Base-by-base conservation (phyloP, 1,139 yeast genomes). In the Yamadazyma triangularis region DNA sequence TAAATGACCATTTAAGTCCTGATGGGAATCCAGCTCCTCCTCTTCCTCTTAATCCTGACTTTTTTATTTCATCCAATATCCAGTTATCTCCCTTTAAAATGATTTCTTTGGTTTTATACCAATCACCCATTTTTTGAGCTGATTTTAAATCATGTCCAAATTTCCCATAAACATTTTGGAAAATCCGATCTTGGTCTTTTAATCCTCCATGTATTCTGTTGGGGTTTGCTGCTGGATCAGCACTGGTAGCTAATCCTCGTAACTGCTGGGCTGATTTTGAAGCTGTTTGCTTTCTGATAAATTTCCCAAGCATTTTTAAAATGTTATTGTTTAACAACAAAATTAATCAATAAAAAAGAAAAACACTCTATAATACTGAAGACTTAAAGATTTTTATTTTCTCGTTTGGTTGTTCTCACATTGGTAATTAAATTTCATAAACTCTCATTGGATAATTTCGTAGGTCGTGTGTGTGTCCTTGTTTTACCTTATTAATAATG, bases 21-120 rank as follows among this genome's bases (percentile, higher is more conserved):
- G 88, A 77, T 31, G 95, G 95, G 70, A 85, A 85, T 15, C 95
- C 95, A 27, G 95, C 95, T 50, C 95, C 95, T 39, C 95, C 95
- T 63, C 95, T 79, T 35, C 95, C 95, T 59, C 95, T 77, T 44
- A 85, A 70, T 13, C 94, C 94, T 8, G 89, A 79, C 51, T 78
- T 75, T 58, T 85, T 85, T 69, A 83, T 78, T 60, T 85, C 93
- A 50, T 80, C 85, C 50, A 84, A 84, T 54, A 84, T 83, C 95
- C 95, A 85, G 40, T 76, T 75, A 56, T 85, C 89, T 32, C 95
- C 95, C 59, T 85, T 85, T 41, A 77, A 64, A 28, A 85, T 56
- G 45, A 85, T 77, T 61, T 85, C 95, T 61, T 85, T 85, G 48
- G 94, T 85, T 67, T 85, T 85, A 63, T 84, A 69, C 94, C 95